phyloP scores from a whole-genome alignment of 1,284 basidiomycete species.

The Waitea zeae region DNA sequence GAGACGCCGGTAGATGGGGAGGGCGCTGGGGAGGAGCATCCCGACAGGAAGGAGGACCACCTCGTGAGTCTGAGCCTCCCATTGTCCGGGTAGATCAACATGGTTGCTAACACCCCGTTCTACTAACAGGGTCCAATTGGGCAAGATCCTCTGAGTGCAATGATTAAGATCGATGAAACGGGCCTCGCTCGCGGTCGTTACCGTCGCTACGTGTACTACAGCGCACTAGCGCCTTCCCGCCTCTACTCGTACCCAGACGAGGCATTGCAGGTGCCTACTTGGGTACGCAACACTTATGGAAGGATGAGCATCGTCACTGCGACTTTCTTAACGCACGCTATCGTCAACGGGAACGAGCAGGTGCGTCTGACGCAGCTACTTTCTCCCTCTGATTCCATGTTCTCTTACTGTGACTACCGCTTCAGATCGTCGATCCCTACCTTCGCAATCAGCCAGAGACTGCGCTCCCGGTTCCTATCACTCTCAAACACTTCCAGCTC shows the following conservation, averaged over 20 bases:
- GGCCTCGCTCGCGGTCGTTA: too few relatives aligned
- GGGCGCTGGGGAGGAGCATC: background rate
- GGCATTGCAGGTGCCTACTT: constrained; percentile 41
- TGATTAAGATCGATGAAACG: too few relatives aligned
- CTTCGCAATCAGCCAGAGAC: constrained; percentile 9
- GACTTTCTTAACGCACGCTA: constrained; percentile 51
- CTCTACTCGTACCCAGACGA: too few relatives aligned
- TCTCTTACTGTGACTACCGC: constrained; percentile 1
- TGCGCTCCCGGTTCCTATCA: constrained; percentile 32
- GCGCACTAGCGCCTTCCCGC: too few relatives aligned
- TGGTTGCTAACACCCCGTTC: too few relatives aligned
- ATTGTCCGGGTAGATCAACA: too few relatives aligned
- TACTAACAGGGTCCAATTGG: too few relatives aligned
- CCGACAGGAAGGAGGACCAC: background rate
- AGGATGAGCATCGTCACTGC: constrained; percentile 36
- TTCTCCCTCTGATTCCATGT: constrained; percentile 3
- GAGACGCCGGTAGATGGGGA: constrained; percentile 6
- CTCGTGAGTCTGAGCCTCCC: too few relatives aligned
- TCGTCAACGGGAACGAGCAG: constrained; percentile 39
- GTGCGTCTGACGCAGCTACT: constrained; percentile 22
- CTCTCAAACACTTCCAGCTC: constrained; percentile 53
- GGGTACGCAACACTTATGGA: constrained; percentile 38
- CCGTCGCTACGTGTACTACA: too few relatives aligned
- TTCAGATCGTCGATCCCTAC: constrained; percentile 33
- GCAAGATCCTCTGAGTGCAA: too few relatives aligned